phyloP scores from a whole-genome alignment of 225 moss, liverwort and hornwort genomes.

The Polytrichum commune region DNA sequence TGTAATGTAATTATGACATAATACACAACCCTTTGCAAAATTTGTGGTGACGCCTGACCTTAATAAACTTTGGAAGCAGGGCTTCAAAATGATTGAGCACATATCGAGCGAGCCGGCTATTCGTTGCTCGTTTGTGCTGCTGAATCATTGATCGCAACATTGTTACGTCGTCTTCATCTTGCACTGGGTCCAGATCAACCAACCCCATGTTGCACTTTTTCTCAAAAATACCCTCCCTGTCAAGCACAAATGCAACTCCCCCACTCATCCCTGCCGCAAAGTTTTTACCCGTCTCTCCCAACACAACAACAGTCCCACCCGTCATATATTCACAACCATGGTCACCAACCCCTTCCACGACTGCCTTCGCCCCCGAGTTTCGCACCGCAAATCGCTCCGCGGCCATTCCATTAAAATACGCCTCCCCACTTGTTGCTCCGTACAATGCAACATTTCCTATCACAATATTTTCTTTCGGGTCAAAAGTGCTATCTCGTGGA shows the following conservation, averaged over 20 bases:
- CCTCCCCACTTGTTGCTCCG: constrained; percentile 81
- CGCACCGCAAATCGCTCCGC: constrained; percentile 82
- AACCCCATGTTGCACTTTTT: constrained; percentile 63
- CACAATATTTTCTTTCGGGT: constrained; percentile 84
- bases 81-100: constrained; percentile 67
- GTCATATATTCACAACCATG: constrained; percentile 95
- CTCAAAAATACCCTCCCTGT: constrained; percentile 59
- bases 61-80: constrained; percentile 72
- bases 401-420: constrained; percentile 89
- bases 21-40: too few relatives aligned
- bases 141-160: constrained; percentile 72
- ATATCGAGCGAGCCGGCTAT: constrained; percentile 61
- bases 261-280: constrained; percentile 93
- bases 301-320: constrained; percentile 68
- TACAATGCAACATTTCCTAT: constrained; percentile 85
- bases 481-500: constrained; percentile 65
- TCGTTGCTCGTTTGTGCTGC: constrained; percentile 70
- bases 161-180: constrained; percentile 70
- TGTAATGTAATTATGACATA: too few relatives aligned
- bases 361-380: constrained; percentile 76
- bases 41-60: constrained; percentile 19
- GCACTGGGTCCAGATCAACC: constrained; percentile 72
- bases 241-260: constrained; percentile 75
- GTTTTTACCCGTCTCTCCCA: constrained; percentile 77
- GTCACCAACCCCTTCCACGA: constrained; percentile 91